phyloP scores from a whole-genome alignment of 2,329 filamentous ascomycete species.

The Ceratocystiopsis brevicomis region DNA sequence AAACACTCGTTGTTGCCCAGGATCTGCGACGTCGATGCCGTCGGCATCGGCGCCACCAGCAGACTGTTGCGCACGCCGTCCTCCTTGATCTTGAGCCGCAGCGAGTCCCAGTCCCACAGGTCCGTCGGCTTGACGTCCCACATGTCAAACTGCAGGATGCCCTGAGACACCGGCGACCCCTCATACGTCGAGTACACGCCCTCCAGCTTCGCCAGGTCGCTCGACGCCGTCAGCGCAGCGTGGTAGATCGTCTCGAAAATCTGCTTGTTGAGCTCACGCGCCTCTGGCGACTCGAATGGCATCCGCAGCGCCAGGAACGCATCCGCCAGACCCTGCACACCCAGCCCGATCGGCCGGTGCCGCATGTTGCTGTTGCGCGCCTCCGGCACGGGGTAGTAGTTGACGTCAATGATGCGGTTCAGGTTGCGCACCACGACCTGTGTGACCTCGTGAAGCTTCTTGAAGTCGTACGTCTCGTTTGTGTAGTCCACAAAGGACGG shows the following conservation, averaged over 20 bases:
- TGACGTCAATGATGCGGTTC: constrained; percentile 96
- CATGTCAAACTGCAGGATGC: constrained; percentile 96
- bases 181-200: constrained; percentile 81
- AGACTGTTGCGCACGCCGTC: constrained; percentile 91
- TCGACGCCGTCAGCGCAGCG: constrained; percentile 74
- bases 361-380: constrained; percentile 93
- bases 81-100: constrained; percentile 83
- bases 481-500: constrained; percentile 80
- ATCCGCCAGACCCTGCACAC: constrained; percentile 94
- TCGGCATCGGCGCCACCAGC: constrained; percentile 92
- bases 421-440: constrained; percentile 87
- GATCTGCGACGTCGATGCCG: constrained; percentile 92
- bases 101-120: constrained; percentile 84
- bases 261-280: constrained; percentile 84
- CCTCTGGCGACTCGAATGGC: constrained; percentile 92
- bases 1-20: constrained; percentile 99
- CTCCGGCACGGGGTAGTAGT: constrained; percentile 94
- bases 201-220: constrained; percentile 63
- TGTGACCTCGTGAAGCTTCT: constrained; percentile 87
- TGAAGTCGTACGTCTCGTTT: constrained; percentile 76
- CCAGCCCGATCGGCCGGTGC: constrained; percentile 85
- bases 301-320: constrained; percentile 92
- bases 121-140: constrained; percentile 87
- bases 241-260: constrained; percentile 99
- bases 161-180: constrained; percentile 85